These are phyloP conservation scores for Pelargonium citronellum DNA, from an alignment of 441 rosid species.

Conservation along the genomic window DNA sequence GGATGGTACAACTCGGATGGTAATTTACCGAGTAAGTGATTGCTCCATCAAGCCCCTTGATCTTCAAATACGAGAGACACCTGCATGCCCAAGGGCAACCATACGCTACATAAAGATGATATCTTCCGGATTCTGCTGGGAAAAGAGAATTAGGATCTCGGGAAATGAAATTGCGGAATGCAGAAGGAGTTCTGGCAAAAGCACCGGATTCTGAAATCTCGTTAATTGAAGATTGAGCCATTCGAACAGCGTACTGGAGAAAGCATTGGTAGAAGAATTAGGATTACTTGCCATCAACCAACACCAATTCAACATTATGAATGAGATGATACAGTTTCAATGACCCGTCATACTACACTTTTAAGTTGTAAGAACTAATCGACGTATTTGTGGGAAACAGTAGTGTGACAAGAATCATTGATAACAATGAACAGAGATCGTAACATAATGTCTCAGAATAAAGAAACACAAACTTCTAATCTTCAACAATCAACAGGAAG, in stretches of 20 bases:
- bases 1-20: background rate
- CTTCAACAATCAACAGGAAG: too few species aligned
- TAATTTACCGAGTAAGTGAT: constrained; percentile 25
- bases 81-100: constrained; percentile 31
- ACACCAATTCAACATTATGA: background rate
- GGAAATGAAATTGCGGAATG: constrained; percentile 23
- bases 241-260: constrained; percentile 14
- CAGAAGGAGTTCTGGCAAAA: constrained; percentile 24
- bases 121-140: constrained; percentile 28
- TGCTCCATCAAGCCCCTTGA: constrained; percentile 25
- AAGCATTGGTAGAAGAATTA: background rate
- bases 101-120: constrained; percentile 29
- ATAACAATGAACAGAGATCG: too few species aligned
- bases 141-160: constrained; percentile 24
- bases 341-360: background rate
- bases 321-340: background rate
- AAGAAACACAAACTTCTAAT: too few species aligned
- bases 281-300: too few species aligned
- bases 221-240: constrained; percentile 27
- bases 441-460: too few species aligned
- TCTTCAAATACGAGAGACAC: constrained; percentile 24
- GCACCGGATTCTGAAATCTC: constrained; percentile 28
- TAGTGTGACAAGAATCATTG: too few species aligned
- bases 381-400: background rate
- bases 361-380: background rate